phyloP scores from a whole-genome alignment of 2,329 filamentous ascomycete genomes.

The Calonectria crousiana region DNA sequence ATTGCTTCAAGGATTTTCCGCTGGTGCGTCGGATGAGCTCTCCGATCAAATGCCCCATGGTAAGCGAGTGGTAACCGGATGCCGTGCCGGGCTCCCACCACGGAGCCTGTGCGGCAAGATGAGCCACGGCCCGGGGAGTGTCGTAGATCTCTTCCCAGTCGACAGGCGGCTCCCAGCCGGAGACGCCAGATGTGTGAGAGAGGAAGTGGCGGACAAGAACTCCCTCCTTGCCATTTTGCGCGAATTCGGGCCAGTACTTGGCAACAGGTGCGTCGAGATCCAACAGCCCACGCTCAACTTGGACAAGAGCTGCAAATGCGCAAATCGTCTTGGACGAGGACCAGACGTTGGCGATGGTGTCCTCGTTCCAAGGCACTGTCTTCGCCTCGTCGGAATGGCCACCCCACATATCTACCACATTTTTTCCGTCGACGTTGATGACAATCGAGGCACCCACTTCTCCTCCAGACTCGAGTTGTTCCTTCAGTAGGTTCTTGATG shows the following conservation, averaged over 20 bases:
- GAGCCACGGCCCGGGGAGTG: constrained; percentile 41
- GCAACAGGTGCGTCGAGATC: constrained; percentile 52
- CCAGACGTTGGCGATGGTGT: constrained; percentile 56
- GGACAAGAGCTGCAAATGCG: constrained; percentile 52
- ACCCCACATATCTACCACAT: constrained; percentile 60
- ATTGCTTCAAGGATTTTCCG: constrained; percentile 56
- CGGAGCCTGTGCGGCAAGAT: constrained; percentile 55
- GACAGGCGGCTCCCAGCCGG: constrained; percentile 49
- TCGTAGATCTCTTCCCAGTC: constrained; percentile 50
- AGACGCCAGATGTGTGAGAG: constrained; percentile 53
- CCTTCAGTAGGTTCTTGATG: constrained; percentile 39
- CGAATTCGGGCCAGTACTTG: constrained; percentile 62
- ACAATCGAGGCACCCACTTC: constrained; percentile 60
- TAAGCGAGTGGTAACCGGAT: constrained; percentile 56
- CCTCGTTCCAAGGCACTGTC: constrained; percentile 50
- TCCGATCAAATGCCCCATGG: constrained; percentile 56
- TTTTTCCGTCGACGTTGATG: constrained; percentile 55
- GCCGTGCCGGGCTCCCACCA: constrained; percentile 59
- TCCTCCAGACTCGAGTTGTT: constrained; percentile 50
- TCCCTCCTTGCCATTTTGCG: constrained; percentile 53
- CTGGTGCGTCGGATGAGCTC: constrained; percentile 56
- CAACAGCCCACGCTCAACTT: constrained; percentile 54
- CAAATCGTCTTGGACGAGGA: constrained; percentile 55
- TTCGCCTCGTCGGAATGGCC: constrained; percentile 49
- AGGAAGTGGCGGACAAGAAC: constrained; percentile 55